These are phyloP conservation scores for Rhytidhysteron rufulum DNA, from an alignment of 2,329 filamentous ascomycete genomes.

Conservation along the genomic window DNA sequence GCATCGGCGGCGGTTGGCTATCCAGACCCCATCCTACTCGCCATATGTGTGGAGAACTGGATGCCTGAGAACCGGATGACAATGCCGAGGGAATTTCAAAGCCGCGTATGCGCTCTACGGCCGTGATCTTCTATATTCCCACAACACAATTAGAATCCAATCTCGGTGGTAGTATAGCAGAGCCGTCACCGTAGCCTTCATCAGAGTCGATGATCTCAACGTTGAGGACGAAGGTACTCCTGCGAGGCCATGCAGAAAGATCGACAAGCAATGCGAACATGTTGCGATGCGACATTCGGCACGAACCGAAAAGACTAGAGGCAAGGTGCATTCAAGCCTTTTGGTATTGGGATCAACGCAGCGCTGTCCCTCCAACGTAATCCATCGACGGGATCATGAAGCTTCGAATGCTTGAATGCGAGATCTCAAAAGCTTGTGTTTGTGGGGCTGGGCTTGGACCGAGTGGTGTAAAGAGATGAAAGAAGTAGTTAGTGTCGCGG, in stretches of 20 bases:
- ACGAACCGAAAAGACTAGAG: not conserved
- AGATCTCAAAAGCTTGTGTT: too few relatives aligned
- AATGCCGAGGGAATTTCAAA: conserved; percentile 1
- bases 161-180: not conserved
- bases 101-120: conserved; percentile 3
- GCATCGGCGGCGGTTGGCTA: conserved; percentile 3
- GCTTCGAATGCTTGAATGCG: too few relatives aligned
- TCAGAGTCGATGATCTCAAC: conserved; percentile 2
- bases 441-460: too few relatives aligned
- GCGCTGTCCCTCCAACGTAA: too few relatives aligned
- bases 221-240: conserved; percentile 6
- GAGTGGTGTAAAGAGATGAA: too few relatives aligned
- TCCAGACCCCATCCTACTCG: conserved; percentile 4
- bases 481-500: too few relatives aligned
- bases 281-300: conserved; percentile 8
- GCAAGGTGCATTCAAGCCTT: too few relatives aligned
- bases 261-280: conserved; percentile 6
- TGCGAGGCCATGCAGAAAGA: conserved; percentile 5
- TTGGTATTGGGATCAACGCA: too few relatives aligned
- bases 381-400: too few relatives aligned
- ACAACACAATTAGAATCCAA: conserved; percentile 2
- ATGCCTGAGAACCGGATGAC: not conserved
- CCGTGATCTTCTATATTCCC: not conserved
- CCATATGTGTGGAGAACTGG: not conserved
- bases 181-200: not conserved